These are phyloP conservation scores for Aspergillus carbonarius DNA, from an alignment of 2,329 filamentous ascomycete genomes.

Conservation along the genomic window DNA sequence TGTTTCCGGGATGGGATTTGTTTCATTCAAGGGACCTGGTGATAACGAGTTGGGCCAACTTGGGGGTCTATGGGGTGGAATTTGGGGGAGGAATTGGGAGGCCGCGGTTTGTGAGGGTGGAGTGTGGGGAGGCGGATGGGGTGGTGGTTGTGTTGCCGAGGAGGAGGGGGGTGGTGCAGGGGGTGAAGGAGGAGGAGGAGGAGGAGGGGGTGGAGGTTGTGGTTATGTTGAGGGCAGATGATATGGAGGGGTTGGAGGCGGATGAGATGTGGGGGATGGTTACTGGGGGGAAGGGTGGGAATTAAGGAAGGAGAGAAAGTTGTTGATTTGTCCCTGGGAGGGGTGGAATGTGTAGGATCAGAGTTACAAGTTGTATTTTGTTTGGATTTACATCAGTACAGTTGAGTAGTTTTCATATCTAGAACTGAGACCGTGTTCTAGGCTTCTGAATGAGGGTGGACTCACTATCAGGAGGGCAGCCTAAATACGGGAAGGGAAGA, in stretches of 20 bases:
- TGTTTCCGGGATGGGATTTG: conserved; percentile 14
- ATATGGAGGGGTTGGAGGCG: conserved; percentile 3
- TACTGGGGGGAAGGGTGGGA: too few relatives aligned
- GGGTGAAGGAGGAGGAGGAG: too few relatives aligned
- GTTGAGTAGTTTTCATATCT: too few relatives aligned
- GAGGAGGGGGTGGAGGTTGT: not conserved
- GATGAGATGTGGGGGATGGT: not conserved
- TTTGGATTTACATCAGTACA: too few relatives aligned
- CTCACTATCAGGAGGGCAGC: too few relatives aligned
- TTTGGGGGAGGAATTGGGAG: conserved; percentile 9
- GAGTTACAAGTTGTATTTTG: too few relatives aligned
- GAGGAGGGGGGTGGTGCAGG: not conserved
- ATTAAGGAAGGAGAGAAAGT: too few relatives aligned
- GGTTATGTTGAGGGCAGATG: conserved; percentile 3
- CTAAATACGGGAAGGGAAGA: too few relatives aligned
- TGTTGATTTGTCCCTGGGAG: too few relatives aligned
- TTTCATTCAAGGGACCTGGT: conserved; percentile 15
- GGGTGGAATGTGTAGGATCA: too few relatives aligned
- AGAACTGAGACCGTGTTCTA: too few relatives aligned
- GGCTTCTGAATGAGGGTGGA: too few relatives aligned
- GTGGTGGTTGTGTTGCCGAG: not conserved
- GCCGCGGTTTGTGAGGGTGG: conserved; percentile 8
- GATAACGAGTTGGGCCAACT: conserved; percentile 17
- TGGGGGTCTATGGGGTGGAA: conserved; percentile 10
- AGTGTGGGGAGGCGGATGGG: conserved; percentile 13